Evolutionary conservation across 768 basidiomycete species (phyloP).

Genomic region (Infundibulicybe gibba): DNA sequence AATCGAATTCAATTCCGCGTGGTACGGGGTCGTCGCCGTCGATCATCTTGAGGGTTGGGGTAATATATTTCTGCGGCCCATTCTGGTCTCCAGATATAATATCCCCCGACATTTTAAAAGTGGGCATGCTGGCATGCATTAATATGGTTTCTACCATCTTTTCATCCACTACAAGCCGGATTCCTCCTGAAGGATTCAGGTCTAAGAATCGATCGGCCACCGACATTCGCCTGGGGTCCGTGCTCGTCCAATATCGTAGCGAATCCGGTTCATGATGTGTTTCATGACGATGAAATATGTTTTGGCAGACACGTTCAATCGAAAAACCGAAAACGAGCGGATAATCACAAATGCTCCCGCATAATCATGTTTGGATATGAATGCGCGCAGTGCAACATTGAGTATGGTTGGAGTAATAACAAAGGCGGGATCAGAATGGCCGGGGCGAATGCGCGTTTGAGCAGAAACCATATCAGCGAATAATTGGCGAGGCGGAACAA

Average conservation of each 20-base stretch:
- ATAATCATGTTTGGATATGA: constrained; percentile 42
- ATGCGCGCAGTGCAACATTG: constrained; percentile 39
- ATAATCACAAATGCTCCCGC: constrained; percentile 40
- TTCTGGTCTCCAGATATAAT: neutral
- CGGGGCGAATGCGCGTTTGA: neutral
- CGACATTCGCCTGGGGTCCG: constrained; percentile 2
- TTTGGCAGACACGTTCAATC: constrained; percentile 25
- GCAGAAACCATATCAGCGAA: constrained; percentile 41
- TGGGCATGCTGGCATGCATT: neutral
- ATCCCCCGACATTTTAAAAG: constrained; percentile 1
- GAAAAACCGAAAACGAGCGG: constrained; percentile 21
- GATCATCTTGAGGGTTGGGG: constrained; percentile 12
- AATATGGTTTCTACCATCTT: constrained; percentile 8
- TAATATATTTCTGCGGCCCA: neutral
- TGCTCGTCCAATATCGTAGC: constrained; percentile 15
- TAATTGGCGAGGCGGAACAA: constrained; percentile 34
- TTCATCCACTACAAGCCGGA: constrained; percentile 1
- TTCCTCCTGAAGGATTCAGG: neutral
- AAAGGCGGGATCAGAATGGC: constrained; percentile 12
- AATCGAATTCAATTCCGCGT: constrained; percentile 1
- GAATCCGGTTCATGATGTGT: constrained; percentile 26
- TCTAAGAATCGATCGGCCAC: constrained; percentile 25
- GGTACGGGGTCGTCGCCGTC: constrained; percentile 9
- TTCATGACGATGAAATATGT: constrained; percentile 38
- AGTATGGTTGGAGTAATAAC: constrained; percentile 29